phyloP scores from a whole-genome alignment of 768 basidiomycete genomes.

The Tulasnella sp. region DNA sequence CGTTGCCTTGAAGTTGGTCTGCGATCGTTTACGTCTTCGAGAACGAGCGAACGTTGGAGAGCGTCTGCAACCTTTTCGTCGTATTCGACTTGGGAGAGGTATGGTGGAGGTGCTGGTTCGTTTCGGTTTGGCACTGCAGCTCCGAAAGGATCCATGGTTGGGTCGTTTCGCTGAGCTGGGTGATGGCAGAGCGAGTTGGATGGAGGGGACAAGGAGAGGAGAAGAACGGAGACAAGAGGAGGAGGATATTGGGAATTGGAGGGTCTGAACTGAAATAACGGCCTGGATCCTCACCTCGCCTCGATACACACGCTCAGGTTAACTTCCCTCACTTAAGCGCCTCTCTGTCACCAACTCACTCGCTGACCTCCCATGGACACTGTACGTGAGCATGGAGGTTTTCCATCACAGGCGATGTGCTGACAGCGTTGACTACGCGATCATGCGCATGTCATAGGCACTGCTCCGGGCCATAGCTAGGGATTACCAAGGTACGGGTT shows the following conservation, averaged over 20 bases:
- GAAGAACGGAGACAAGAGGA: background rate
- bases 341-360: background rate
- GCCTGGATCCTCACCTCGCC: background rate
- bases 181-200: background rate
- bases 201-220: background rate
- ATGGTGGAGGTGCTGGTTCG: conserved; percentile 36
- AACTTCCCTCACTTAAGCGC: background rate
- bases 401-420: background rate
- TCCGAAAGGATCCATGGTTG: conserved; percentile 9
- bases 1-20: background rate
- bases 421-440: background rate
- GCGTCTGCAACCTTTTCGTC: conserved; percentile 47
- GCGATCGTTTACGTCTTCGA: background rate
- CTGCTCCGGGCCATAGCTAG: background rate
- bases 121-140: background rate
- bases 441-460: background rate
- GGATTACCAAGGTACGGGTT: conserved; percentile 11
- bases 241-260: background rate
- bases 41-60: conserved; percentile 34
- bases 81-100: conserved; percentile 37
- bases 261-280: conserved; percentile 4
- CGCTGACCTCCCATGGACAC: background rate
- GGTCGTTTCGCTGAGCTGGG: background rate
- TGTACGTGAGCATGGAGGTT: background rate
- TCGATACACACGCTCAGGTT: background rate